phyloP scores from a whole-genome alignment of 2,329 filamentous ascomycete genomes.

The Neofusicoccum laricinum region DNA sequence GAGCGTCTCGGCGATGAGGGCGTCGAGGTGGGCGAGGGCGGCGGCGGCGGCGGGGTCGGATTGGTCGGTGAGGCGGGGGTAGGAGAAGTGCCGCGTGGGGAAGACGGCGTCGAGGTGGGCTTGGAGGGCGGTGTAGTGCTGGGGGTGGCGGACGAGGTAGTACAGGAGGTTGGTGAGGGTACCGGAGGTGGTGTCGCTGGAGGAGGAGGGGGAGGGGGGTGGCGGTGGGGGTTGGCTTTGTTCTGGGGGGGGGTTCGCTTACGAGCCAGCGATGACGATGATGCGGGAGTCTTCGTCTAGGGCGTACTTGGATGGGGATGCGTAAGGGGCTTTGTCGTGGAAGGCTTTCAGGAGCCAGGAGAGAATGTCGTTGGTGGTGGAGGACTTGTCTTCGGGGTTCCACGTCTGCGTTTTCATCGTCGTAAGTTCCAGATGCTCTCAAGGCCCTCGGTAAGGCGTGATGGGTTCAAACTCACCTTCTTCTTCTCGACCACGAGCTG shows the following conservation, averaged over 20 bases:
- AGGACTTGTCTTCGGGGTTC: neutral
- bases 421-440: neutral
- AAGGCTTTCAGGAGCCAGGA: neutral
- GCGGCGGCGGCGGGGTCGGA: conserved; percentile 25
- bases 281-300: neutral
- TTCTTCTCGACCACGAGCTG: neutral
- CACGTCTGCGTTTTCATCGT: neutral
- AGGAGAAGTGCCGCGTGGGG: neutral
- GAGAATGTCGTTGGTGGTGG: neutral
- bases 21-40: conserved; percentile 35
- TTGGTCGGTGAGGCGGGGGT: neutral
- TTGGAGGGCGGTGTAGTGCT: neutral
- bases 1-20: conserved; percentile 41
- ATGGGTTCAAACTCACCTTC: neutral
- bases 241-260: neutral
- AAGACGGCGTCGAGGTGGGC: neutral
- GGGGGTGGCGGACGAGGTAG: conserved; percentile 42
- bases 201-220: neutral
- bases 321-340: neutral
- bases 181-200: conserved; percentile 43
- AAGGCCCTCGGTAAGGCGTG: neutral
- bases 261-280: neutral
- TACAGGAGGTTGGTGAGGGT: conserved; percentile 41
- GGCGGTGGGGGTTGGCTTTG: neutral
- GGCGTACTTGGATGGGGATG: neutral